Evolutionary conservation across 495 filamentous ascomycete species (phyloP).

Genomic region (Xylaria grammica): DNA sequence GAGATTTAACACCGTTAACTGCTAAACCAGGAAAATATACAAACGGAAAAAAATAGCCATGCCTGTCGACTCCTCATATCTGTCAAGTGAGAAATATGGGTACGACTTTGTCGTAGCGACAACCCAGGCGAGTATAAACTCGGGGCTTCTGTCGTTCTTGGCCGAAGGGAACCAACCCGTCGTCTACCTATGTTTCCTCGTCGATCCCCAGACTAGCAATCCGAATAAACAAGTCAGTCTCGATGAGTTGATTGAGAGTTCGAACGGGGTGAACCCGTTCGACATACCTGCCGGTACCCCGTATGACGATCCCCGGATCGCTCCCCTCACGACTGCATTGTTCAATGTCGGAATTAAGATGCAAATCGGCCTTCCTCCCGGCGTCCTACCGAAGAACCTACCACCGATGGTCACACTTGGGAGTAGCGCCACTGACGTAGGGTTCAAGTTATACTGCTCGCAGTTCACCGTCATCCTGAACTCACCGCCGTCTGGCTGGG

Average conservation of each 20-base stretch:
- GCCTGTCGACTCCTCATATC: slow-evolving; percentile 6
- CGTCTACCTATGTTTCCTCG: slow-evolving; percentile 2
- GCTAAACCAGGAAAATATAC: no score
- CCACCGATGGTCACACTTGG: slow-evolving; percentile 10
- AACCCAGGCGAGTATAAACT: slow-evolving; percentile 23
- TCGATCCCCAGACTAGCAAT: not conserved
- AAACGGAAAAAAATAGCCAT: not conserved
- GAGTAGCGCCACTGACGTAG: not conserved
- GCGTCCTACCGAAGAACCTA: slow-evolving; percentile 6
- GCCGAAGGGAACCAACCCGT: slow-evolving; percentile 9
- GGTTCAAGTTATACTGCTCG: slow-evolving; percentile 11
- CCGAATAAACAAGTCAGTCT: slow-evolving; percentile 5
- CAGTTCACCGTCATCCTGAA: slow-evolving; percentile 9
- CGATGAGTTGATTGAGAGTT: not conserved
- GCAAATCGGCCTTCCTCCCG: slow-evolving; percentile 5
- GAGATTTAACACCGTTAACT: no score
- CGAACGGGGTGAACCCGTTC: slow-evolving; percentile 1
- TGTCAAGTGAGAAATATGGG: slow-evolving; percentile 14
- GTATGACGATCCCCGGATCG: not conserved
- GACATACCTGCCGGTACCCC: slow-evolving; percentile 7
- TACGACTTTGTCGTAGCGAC: slow-evolving; percentile 24
- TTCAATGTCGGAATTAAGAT: slow-evolving; percentile 11
- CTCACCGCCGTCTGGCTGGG: slow-evolving; percentile 7
- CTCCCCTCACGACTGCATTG: not conserved
- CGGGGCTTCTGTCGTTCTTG: slow-evolving; percentile 15